A percentile compares a stretch with the other conserved stretches of the same genome.
Conservation (phyloP, 2,329 filamentous ascomycete genomes). For the Colletotrichum cereale region DNA sequence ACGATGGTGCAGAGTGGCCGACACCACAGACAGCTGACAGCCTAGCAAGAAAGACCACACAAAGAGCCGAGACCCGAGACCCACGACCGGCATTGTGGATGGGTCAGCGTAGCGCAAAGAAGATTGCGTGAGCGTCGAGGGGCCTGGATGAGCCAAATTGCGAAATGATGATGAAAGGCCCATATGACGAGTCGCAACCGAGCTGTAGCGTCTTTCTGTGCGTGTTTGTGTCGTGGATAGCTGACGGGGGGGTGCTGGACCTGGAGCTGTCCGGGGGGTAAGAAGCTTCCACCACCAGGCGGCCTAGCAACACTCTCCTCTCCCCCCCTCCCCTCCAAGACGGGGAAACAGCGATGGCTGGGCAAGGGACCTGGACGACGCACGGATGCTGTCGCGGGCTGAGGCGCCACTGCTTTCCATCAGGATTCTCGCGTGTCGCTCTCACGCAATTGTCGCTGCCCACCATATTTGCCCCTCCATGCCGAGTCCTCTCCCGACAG, state of each 20-base stretch:
- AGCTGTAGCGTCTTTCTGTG: not conserved
- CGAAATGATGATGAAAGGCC: conserved; percentile 30
- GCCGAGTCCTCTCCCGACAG: not conserved
- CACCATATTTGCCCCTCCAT: conserved; percentile 17
- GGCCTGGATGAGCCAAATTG: conserved; percentile 13
- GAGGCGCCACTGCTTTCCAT: conserved; percentile 38
- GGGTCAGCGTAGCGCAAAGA: conserved; percentile 21
- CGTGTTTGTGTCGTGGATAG: not conserved
- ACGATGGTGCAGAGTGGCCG: not conserved
- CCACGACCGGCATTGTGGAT: conserved; percentile 1
- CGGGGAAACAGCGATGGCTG: conserved; percentile 16
- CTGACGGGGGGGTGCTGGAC: conserved; percentile 12
- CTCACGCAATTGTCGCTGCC: not conserved
- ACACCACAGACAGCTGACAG: not conserved
- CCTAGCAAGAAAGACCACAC: not conserved
- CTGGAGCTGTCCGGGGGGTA: conserved; percentile 8
- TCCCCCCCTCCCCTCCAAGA: conserved; percentile 16
- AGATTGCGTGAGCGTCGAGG: conserved; percentile 26
- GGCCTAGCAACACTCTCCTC: conserved; percentile 13
- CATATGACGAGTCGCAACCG: conserved; percentile 31
- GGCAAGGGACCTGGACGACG: conserved; percentile 27
- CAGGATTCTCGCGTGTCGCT: conserved; percentile 6
- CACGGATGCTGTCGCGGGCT: conserved; percentile 38
- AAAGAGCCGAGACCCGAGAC: not conserved
- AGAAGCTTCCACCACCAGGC: conserved; percentile 30